Conservation (phyloP, 2,329 filamentous ascomycete genomes). For the Penicillium sp. region DNA sequence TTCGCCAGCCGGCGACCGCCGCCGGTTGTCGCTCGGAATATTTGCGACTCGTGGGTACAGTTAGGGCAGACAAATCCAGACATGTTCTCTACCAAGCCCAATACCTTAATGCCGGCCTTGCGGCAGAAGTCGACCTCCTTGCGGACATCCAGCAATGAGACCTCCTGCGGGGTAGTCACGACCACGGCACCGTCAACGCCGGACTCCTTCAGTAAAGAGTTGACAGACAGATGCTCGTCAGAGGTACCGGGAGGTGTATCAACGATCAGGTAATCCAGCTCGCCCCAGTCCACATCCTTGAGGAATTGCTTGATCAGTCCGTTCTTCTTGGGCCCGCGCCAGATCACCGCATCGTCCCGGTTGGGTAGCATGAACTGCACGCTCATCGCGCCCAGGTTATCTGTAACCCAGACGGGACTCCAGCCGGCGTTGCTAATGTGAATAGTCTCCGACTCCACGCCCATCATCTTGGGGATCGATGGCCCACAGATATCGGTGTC, state of each 20-base stretch:
- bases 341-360: constrained; percentile 92
- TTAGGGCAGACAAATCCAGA: constrained; percentile 93
- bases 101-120: constrained; percentile 83
- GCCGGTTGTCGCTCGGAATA: constrained; percentile 88
- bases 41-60: constrained; percentile 75
- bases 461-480: constrained; percentile 98
- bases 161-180: constrained; percentile 93
- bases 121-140: constrained; percentile 98
- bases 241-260: constrained; percentile 94
- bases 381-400: constrained; percentile 94
- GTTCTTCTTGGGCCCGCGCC: constrained; percentile 98
- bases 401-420: constrained; percentile 92
- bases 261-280: constrained; percentile 86
- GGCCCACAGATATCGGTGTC: constrained; percentile 98
- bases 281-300: constrained; percentile 97
- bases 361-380: constrained; percentile 98
- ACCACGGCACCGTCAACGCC: constrained; percentile 92
- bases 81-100: constrained; percentile 98
- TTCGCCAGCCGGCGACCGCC: constrained; percentile 76
- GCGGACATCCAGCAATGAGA: constrained; percentile 83
- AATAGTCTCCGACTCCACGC: constrained; percentile 88
- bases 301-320: constrained; percentile 96
- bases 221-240: constrained; percentile 93
- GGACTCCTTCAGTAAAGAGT: constrained; percentile 83
- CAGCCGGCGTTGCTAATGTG: constrained; percentile 85